phyloP scores from a whole-genome alignment of 306 rosid species.

The Malus sylvestris region DNA sequence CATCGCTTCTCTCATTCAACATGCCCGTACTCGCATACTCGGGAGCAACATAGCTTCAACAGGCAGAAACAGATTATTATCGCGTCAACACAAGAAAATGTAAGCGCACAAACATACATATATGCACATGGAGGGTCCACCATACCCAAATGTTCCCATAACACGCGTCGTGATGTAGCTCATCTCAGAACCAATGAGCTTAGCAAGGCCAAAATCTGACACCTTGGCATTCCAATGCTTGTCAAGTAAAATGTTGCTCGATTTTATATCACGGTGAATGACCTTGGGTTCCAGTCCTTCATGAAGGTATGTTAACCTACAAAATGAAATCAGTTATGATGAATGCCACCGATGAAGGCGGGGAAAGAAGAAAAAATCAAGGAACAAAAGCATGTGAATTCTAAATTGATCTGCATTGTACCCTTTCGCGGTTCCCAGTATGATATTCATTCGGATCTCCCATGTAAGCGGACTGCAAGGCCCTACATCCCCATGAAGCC shows the following conservation, averaged over 20 bases:
- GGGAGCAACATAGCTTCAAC: slow-evolving; percentile 80
- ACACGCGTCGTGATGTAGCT: slow-evolving; percentile 87
- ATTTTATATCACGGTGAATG: slow-evolving; percentile 84
- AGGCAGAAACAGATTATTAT: not conserved
- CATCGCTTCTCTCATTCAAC: slow-evolving; percentile 85
- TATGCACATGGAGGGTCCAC: not conserved
- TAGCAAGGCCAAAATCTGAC: slow-evolving; percentile 91
- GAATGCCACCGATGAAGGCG: not conserved
- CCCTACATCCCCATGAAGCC: slow-evolving; percentile 89
- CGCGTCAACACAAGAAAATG: not conserved
- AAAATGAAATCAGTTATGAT: slow-evolving; percentile 3
- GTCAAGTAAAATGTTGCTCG: slow-evolving; percentile 81
- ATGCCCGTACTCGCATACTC: slow-evolving; percentile 92
- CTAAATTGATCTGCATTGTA: slow-evolving; percentile 14
- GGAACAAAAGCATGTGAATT: not conserved
- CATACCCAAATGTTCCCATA: slow-evolving; percentile 93
- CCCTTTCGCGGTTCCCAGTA: slow-evolving; percentile 84
- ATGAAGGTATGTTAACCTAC: slow-evolving; percentile 72
- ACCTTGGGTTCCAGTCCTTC: slow-evolving; percentile 95
- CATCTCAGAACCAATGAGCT: slow-evolving; percentile 70
- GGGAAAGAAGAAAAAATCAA: not conserved
- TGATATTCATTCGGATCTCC: slow-evolving; percentile 77
- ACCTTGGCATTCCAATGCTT: slow-evolving; percentile 89
- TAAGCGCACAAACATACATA: not conserved
- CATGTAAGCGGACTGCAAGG: slow-evolving; percentile 75